phyloP scores from a whole-genome alignment of 2,329 filamentous ascomycete species.

The Aureobasidium lini region DNA sequence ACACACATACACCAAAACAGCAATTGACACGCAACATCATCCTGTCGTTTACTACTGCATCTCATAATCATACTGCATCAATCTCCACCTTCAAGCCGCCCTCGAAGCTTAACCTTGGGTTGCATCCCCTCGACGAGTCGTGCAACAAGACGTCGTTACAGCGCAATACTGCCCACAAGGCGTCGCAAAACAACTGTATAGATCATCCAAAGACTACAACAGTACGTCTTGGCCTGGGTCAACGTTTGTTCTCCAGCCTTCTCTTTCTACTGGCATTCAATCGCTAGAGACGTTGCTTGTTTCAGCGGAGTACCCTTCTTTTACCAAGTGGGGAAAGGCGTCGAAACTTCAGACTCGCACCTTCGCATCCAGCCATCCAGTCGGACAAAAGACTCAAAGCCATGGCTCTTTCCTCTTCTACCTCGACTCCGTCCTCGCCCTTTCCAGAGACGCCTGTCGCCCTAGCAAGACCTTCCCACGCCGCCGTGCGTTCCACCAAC shows the following conservation, averaged over 20 bases:
- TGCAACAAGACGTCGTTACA: not conserved
- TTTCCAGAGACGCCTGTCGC: slow-evolving; percentile 8
- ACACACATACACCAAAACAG: not conserved
- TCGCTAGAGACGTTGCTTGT: slow-evolving; percentile 9
- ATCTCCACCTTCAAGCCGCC: not conserved
- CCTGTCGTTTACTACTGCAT: not conserved
- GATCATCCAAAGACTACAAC: not conserved
- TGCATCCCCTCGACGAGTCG: not conserved
- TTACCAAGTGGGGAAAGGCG: not conserved
- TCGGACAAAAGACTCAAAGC: not conserved
- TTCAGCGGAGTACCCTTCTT: not conserved
- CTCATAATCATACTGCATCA: not conserved
- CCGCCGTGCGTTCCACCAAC: slow-evolving; percentile 1
- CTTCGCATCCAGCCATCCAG: slow-evolving; percentile 2
- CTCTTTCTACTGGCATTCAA: not conserved
- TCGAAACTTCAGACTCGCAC: not conserved
- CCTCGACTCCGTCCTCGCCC: not conserved
- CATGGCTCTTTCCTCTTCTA: slow-evolving; percentile 6
- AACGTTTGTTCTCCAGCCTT: not conserved
- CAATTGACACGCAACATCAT: not conserved
- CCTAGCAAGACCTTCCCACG: not conserved
- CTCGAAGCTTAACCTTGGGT: not conserved
- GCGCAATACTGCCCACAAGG: not conserved
- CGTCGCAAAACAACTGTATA: not conserved
- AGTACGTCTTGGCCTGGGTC: not conserved